Evolutionary conservation across 129 eudicot genomes (phyloP).

Genomic region (Chrysanthemum lavandulifolium): DNA sequence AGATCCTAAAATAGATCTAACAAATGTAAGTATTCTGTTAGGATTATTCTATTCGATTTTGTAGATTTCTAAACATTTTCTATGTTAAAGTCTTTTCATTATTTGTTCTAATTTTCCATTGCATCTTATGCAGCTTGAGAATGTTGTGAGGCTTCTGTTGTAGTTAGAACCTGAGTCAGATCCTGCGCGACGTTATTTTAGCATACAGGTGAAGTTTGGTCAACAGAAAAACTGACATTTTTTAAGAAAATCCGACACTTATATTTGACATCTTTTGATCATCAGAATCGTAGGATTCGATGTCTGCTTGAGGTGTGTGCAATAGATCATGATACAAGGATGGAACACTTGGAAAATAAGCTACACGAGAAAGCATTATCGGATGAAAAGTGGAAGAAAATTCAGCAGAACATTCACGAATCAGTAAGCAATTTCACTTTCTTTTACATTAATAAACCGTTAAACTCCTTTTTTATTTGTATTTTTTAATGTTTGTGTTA

Average conservation of each 20-base stretch:
- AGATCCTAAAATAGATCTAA: constrained; percentile 77
- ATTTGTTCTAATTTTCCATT: background rate
- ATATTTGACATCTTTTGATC: constrained; percentile 10
- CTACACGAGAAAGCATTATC: constrained; percentile 66
- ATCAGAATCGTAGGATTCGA: constrained; percentile 80
- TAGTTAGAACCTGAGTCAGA: constrained; percentile 94
- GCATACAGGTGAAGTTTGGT: constrained; percentile 60
- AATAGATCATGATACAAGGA: constrained; percentile 74
- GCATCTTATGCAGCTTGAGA: constrained; percentile 72
- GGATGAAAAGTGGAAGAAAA: constrained; percentile 92
- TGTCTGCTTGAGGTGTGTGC: constrained; percentile 92
- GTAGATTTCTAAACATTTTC: background rate
- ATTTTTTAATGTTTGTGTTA: constrained; percentile 33
- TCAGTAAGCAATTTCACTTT: constrained; percentile 41
- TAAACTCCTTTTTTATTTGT: background rate
- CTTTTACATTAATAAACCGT: constrained; percentile 17
- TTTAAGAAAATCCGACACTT: constrained; percentile 6
- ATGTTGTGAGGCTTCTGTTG: constrained; percentile 74
- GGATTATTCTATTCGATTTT: background rate
- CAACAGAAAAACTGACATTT: background rate
- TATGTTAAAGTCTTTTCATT: background rate
- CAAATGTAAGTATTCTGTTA: constrained; percentile 51
- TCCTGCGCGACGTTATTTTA: constrained; percentile 81
- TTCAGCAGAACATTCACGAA: constrained; percentile 58
- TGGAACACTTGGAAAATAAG: constrained; percentile 77